Evolutionary conservation across 202 grass and related monocot genomes (phyloP), one percentile per base, ranked within the genome.

Genomic region (Alloteropsis angusta): DNA sequence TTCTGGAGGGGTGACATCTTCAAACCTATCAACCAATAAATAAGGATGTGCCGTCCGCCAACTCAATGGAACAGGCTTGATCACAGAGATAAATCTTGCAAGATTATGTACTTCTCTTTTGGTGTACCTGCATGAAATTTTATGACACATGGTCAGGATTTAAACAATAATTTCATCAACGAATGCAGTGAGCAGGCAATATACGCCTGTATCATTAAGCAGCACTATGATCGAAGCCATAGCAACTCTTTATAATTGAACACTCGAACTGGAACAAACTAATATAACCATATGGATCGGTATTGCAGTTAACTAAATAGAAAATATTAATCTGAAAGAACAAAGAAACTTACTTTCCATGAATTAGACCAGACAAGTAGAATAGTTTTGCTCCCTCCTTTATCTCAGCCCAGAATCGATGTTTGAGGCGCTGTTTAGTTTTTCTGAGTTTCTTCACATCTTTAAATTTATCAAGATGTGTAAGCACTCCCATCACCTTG

Each of bases 81-180:
- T 91, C 70, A 96, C 86, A 23, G 96, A 99, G 79, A 99, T 96
- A 74, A 99, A 99, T 73, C 96, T 93, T 87, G 92, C 92, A 80
- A 96, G 96, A 85, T 99, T 99, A 83, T 96, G 90, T 50, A 90
- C 68, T 86, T 99, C 96, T 84, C 92, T 89, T 89, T 99, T 96
- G 6, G 78, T 76, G 81, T 99, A 99, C 62, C 96, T 99, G 79
- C 57, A 59, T 18, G 30, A 66, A 65, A 66, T 28, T 26, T 54
- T 18, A 56, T 35, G 30, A 30, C 16, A 26, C 39, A 66, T 71
- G 41, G 19, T 67, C 25, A 60, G 45, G 9, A 18, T 42, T 41
- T 18, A 39, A 28, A 37, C 2, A 68, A 45, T 34, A 45, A 37
- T 46, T 28, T 46, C 11, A 50, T n/a, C 54, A 16, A 54, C 44